Evolutionary conservation across 2,329 filamentous ascomycete species (phyloP).

Genomic region (Sporothrix pallida): DNA sequence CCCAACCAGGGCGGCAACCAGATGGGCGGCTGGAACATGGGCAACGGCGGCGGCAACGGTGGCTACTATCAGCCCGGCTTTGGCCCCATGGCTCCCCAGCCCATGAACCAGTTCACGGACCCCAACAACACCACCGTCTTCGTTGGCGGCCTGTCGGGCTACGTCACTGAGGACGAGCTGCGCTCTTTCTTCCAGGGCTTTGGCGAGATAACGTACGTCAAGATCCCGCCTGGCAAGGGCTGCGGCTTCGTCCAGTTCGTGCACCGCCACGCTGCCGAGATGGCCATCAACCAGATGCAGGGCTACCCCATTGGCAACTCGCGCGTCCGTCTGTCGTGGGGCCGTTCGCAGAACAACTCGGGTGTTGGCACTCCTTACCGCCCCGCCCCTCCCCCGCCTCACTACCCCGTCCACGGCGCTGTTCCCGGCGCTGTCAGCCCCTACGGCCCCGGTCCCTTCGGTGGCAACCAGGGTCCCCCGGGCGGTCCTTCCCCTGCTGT

Average conservation of each 20-base stretch:
- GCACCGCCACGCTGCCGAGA: conserved; percentile 96
- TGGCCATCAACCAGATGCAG: conserved; percentile 99
- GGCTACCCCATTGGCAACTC: conserved; percentile 99
- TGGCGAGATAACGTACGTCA: conserved; percentile 99
- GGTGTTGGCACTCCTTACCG: conserved; percentile 97
- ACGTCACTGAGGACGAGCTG: conserved; percentile 99
- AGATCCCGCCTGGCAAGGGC: conserved; percentile 98
- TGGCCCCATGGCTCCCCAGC: conserved; percentile 44
- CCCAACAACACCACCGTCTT: conserved; percentile 99
- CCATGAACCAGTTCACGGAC: conserved; percentile 99
- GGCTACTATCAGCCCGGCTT: conserved; percentile 48
- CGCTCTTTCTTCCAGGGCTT: conserved; percentile 99
- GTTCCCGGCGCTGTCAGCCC: conserved; percentile 49
- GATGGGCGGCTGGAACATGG: conserved; percentile 47
- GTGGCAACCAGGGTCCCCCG: conserved; percentile 52
- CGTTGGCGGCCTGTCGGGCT: conserved; percentile 93
- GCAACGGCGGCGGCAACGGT: conserved; percentile 39
- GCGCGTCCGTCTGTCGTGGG: conserved; percentile 95
- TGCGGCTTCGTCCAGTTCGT: conserved; percentile 99
- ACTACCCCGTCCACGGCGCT: conserved; percentile 51
- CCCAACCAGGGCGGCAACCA: conserved; percentile 52
- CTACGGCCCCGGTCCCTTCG: conserved; percentile 55
- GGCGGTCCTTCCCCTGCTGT: conserved; percentile 40
- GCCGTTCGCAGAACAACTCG: conserved; percentile 95
- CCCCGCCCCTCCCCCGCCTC: conserved; percentile 74